Conservation (phyloP, 768 basidiomycete genomes). For the Leucocoprinus birnbaumii region DNA sequence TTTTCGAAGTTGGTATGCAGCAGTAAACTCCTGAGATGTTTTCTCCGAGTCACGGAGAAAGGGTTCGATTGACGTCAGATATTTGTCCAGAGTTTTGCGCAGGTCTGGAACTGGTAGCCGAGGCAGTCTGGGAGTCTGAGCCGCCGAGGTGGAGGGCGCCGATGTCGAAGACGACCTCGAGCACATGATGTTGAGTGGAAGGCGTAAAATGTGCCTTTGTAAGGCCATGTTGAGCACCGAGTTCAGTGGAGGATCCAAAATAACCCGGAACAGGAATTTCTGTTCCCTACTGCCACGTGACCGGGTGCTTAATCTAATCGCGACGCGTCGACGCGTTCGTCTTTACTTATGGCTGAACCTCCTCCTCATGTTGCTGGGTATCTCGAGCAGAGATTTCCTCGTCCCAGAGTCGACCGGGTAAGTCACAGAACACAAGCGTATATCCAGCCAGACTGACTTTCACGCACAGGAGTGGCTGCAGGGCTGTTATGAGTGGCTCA, state of each 20-base stretch:
- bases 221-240: not conserved
- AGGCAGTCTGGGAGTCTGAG: constrained; percentile 34
- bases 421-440: not conserved
- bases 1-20: constrained; percentile 50
- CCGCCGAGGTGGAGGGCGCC: constrained; percentile 17
- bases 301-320: constrained; percentile 25
- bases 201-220: not conserved
- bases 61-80: constrained; percentile 76
- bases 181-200: constrained; percentile 2
- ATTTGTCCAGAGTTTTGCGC: constrained; percentile 68
- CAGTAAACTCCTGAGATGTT: constrained; percentile 49
- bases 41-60: constrained; percentile 74
- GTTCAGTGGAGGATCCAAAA: constrained; percentile 9
- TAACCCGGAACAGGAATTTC: constrained; percentile 8
- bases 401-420: constrained; percentile 7
- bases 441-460: not conserved
- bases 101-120: constrained; percentile 85
- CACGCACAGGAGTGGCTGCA: constrained; percentile 67
- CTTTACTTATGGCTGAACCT: constrained; percentile 1
- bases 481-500: constrained; percentile 67
- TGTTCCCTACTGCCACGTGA: not conserved
- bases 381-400: constrained; percentile 1
- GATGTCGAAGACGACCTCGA: not conserved
- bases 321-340: constrained; percentile 15
- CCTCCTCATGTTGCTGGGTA: not conserved